Evolutionary conservation across 805 yeast genomes (phyloP), one percentile per base, ranked within the genome.

Genomic region (Candida insectalens): DNA sequence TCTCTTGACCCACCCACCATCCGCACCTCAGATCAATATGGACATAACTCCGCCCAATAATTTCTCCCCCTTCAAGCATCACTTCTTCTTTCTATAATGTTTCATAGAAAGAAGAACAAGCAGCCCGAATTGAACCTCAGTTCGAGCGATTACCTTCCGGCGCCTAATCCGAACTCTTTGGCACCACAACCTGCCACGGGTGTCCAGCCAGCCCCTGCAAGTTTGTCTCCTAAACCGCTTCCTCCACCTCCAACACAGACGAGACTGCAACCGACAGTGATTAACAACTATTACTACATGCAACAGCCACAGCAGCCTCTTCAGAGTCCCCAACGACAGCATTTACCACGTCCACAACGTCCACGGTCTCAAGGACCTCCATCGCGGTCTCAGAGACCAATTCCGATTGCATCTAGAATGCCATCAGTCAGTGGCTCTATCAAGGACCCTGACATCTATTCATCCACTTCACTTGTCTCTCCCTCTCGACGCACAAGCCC

Each of bases 151-250:
- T 45, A 45, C 30, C 31, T 35, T 5, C 48, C 49, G 3, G 46
- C 32, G 51, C 51, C 59, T 43, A 50, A 44, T 27, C 36, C 38
- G 15, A 31, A 19, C 30, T 34, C 38, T 13, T 36, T 41, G 27
- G 40, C 33, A 41, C 51, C 44, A 31, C 53, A 42, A 41, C 40
- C 42, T 30, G 46, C 40, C 34, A 48, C 47, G 9, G 47, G 43
- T 15, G 20, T 7, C 7, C 33, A 14, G 16, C 30, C 17, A 13
- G 16, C 15, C 32, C 22, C 13, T 12, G n/a, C 32, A 29, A 29
- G 10, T n/a, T n/a, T 9, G 14, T 12, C 32, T 6, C 30, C 7
- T 13, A 19, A 12, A 17, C 26, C 25, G 18, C 27, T 25, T 38
- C 37, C 14, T 4, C 13, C 33, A 2, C 30, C 31, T n/a, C 43